Base-by-base conservation (phyloP, 495 filamentous ascomycete species). In the Extremus antarcticus region DNA sequence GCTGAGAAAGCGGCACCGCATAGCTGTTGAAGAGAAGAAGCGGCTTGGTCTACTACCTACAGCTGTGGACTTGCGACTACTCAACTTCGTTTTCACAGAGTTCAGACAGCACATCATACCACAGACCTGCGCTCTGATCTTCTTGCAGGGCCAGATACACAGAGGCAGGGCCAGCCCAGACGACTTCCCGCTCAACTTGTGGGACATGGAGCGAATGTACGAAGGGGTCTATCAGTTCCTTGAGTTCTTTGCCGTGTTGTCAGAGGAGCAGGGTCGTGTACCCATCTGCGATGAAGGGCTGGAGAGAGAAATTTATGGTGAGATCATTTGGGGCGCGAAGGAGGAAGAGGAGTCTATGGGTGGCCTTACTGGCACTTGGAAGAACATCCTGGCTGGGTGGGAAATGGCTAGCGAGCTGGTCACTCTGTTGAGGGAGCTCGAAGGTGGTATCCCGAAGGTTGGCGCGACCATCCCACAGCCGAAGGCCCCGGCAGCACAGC, bases 171-270 rank as follows among this genome's bases (percentile, higher is more conserved):
- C 80, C 8, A 68, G 79, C 19, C 80, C 84, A 0, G 81, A 87
- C 57, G 90, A 94, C 66, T 96, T 95, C 63, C 90, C 90, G 2
- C 81, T 95, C 40, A 92, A 96, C 61, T 78, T 90, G 25, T 96
- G 90, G 90, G 90, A 96, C 64, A 92, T 96, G 83, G 90, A 96
- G 65, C 81, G 90, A 17, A 89, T 85, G 43, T 86, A 86, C 60
- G 82, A 96, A 63, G 90, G 90, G 16, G 81, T 95, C 13, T 88
- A 89, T 50, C 89, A 95, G 66, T 94, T 90, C 67, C 77, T 96
- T 7, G 89, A 96, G 58, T 91, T 95, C 66, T 86, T 96, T 53
- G 87, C 86, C n/a, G 89, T 94, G 1, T 76, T 94, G 19, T 89
- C 87, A 20, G 89, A 95, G 58, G 84, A 71, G 20, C 48, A 51